A percentile compares a stretch with the other conserved stretches of the same genome.
phyloP scores from a whole-genome alignment of 805 yeast genomes.

The Scheffersomyces amazonensis region DNA sequence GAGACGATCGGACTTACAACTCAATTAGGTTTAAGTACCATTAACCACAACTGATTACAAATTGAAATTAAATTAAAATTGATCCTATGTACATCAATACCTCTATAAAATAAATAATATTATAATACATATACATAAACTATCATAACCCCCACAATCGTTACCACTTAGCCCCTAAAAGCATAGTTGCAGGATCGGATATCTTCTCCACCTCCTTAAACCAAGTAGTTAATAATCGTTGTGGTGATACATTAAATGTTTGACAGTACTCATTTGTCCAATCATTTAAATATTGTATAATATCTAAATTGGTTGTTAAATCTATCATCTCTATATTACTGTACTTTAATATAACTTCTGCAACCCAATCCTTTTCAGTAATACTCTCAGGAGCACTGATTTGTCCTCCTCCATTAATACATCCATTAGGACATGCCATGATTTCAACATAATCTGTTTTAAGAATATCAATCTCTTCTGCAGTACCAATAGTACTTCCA shows the following conservation, averaged over 20 bases:
- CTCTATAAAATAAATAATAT: too few relatives aligned
- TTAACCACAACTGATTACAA: too few relatives aligned
- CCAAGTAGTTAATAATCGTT: slow-evolving; percentile 42
- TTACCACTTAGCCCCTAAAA: slow-evolving; percentile 60
- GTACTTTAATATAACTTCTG: slow-evolving; percentile 32
- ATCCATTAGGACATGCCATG: slow-evolving; percentile 98
- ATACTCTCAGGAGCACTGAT: slow-evolving; percentile 46
- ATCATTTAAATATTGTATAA: slow-evolving; percentile 13
- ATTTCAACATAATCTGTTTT: slow-evolving; percentile 83
- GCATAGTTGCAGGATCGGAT: slow-evolving; percentile 42
- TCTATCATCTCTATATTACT: slow-evolving; percentile 22
- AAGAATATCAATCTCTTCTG: slow-evolving; percentile 53
- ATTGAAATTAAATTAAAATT: too few relatives aligned
- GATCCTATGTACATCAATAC: too few relatives aligned
- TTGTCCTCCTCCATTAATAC: slow-evolving; percentile 97
- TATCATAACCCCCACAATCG: too few relatives aligned
- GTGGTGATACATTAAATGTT: slow-evolving; percentile 24
- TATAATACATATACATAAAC: too few relatives aligned
- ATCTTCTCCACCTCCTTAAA: slow-evolving; percentile 53
- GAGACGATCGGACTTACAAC: too few relatives aligned
- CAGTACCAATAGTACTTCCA: slow-evolving; percentile 2
- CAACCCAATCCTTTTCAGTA: slow-evolving; percentile 44
- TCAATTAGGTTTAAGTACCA: too few relatives aligned
- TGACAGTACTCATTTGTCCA: slow-evolving; percentile 36
- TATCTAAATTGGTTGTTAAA: slow-evolving; percentile 1